Conservation (phyloP, 257 asterid species). For the Capsicum rhomboideum region DNA sequence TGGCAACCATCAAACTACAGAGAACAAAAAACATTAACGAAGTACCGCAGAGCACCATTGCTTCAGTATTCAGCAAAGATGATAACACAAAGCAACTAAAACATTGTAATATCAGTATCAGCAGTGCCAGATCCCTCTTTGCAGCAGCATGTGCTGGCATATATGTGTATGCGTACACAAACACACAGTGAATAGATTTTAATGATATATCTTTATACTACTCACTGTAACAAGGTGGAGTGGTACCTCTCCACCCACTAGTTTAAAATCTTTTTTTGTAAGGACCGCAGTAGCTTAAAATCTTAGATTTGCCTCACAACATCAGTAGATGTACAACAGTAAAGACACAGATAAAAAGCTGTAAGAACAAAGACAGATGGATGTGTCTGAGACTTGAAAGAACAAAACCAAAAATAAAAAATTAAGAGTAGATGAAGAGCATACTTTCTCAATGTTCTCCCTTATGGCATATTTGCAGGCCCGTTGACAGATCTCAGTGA, state of each 20-base stretch:
- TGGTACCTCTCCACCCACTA: not conserved
- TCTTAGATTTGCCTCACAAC: not conserved
- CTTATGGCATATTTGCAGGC: conserved; percentile 54
- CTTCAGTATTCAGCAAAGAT: no score
- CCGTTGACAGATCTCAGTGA: conserved; percentile 50
- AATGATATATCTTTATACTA: not conserved
- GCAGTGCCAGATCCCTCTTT: not conserved
- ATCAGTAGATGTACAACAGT: not conserved
- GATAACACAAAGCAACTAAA: not conserved
- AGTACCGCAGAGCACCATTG: not conserved
- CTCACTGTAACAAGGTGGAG: not conserved
- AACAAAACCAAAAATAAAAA: not conserved
- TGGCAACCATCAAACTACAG: not conserved
- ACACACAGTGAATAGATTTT: not conserved
- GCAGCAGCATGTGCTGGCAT: not conserved
- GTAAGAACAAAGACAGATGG: not conserved
- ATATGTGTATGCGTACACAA: not conserved
- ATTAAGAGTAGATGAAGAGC: not conserved
- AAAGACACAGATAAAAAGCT: not conserved
- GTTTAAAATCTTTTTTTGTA: not conserved
- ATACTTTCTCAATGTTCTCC: conserved; percentile 51
- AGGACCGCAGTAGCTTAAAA: not conserved
- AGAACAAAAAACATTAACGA: not conserved
- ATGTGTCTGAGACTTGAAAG: not conserved
- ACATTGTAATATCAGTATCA: not conserved